Conservation (phyloP, 176 grass and related monocot genomes). For the Panicum miliaceum region DNA sequence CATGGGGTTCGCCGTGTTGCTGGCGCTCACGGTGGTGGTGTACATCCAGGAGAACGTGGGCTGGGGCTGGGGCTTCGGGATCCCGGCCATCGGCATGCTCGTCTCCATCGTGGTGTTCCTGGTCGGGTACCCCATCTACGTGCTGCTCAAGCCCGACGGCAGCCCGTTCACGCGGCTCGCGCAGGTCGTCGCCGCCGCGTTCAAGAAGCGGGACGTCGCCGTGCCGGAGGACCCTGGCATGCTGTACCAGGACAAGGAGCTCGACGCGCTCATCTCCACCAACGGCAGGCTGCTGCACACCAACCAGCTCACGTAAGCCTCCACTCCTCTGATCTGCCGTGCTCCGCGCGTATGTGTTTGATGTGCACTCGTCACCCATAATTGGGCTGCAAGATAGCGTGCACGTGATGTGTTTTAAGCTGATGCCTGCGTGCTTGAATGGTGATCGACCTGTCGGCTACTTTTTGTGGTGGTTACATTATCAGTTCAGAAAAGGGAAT, state of each 20-base stretch:
- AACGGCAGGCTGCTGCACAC: conserved; percentile 65
- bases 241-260: conserved; percentile 69
- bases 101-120: conserved; percentile 61
- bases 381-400: background rate
- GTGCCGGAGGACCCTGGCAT: conserved; percentile 51
- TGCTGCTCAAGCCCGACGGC: conserved; percentile 43
- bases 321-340: background rate
- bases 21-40: conserved; percentile 66
- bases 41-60: conserved; percentile 80
- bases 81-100: conserved; percentile 60
- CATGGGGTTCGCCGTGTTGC: conserved; percentile 53
- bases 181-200: conserved; percentile 53
- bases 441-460: background rate
- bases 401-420: conserved; percentile 10
- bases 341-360: background rate
- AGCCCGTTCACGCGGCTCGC: conserved; percentile 62
- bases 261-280: conserved; percentile 70
- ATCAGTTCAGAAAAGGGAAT: background rate
- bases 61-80: conserved; percentile 62
- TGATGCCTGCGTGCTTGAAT: background rate
- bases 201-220: conserved; percentile 49
- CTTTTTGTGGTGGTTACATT: conserved; percentile 39
- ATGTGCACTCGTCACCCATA: no score
- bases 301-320: conserved; percentile 48
- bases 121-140: conserved; percentile 54